A percentile compares a stretch with the other conserved stretches of the same genome.
Evolutionary conservation across 2,329 filamentous ascomycete genomes (phyloP).

Genomic region (Eutypa lata): DNA sequence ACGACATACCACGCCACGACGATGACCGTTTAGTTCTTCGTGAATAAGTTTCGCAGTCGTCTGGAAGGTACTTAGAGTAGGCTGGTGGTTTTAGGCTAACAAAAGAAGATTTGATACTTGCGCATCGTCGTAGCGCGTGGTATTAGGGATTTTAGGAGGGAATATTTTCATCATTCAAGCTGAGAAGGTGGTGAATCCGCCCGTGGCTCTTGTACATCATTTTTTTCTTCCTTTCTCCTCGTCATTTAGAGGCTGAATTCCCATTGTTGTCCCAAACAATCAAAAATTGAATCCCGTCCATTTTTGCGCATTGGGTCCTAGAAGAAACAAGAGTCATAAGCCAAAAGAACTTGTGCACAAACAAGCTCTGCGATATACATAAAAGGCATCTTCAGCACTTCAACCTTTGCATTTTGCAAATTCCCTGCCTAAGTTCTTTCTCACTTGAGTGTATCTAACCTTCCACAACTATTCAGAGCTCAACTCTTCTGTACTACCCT

Average conservation of each 20-base stretch:
- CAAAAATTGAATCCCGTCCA: slow-evolving; percentile 33
- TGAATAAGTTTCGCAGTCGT: background rate
- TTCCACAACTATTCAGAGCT: background rate
- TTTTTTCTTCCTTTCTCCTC: slow-evolving; percentile 25
- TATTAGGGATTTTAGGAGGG: background rate
- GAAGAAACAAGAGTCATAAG: slow-evolving; percentile 17
- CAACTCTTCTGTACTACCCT: background rate
- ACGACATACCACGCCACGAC: background rate
- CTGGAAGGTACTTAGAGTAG: background rate
- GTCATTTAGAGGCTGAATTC: slow-evolving; percentile 22
- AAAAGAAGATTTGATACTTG: background rate
- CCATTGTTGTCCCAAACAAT: slow-evolving; percentile 31
- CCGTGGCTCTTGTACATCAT: slow-evolving; percentile 33
- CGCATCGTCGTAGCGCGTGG: background rate
- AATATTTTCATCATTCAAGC: slow-evolving; percentile 21
- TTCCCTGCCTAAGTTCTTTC: background rate
- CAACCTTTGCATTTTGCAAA: slow-evolving; percentile 1
- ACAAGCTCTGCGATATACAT: slow-evolving; percentile 8
- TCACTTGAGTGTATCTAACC: slow-evolving; percentile 3
- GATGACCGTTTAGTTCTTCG: background rate
- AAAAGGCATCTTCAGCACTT: slow-evolving; percentile 20
- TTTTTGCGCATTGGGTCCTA: slow-evolving; percentile 29
- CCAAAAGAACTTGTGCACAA: slow-evolving; percentile 8
- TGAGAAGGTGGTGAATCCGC: slow-evolving; percentile 25
- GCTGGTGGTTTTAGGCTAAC: slow-evolving; percentile 1